Percentiles rank a stretch among this genome's conserved stretches.
Conservation (phyloP, 306 rosid species). For the Lathyrus oleraceus region DNA sequence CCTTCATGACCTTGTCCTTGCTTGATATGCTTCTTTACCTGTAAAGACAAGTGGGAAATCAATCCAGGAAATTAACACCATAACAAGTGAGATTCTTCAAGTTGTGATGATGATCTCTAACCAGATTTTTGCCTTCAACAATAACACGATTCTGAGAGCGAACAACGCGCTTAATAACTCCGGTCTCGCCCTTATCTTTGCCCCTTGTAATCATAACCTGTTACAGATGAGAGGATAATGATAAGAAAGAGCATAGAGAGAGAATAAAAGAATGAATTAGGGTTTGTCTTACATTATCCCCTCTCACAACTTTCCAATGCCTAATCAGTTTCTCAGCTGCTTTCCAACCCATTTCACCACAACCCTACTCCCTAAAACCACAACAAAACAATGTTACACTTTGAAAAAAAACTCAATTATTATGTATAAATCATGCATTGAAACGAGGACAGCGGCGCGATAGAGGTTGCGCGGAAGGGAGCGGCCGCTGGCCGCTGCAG, state of each 20-base stretch:
- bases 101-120: conserved; percentile 33
- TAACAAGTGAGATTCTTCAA: background rate
- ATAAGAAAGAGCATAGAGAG: background rate
- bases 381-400: too few relatives aligned
- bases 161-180: conserved; percentile 78
- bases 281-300: conserved; percentile 65
- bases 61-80: too few relatives aligned
- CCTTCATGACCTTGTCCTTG: conserved; percentile 99
- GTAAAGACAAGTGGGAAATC: background rate
- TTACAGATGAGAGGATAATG: background rate
- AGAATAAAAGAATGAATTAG: background rate
- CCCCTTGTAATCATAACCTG: conserved; percentile 94
- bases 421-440: too few relatives aligned
- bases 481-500: too few relatives aligned
- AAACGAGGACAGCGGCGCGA: too few relatives aligned
- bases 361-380: background rate
- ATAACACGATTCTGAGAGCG: conserved; percentile 92
- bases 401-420: too few relatives aligned
- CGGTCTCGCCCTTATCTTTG: conserved; percentile 83
- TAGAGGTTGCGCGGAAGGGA: too few relatives aligned
- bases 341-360: conserved; percentile 84
- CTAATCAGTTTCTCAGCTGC: conserved; percentile 93
- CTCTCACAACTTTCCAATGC: conserved; percentile 87
- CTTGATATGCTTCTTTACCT: conserved; percentile 94
- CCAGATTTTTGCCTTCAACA: conserved; percentile 95